Conservation (phyloP, 805 yeast species). For the Zygosaccharomyces gambellarensis region DNA sequence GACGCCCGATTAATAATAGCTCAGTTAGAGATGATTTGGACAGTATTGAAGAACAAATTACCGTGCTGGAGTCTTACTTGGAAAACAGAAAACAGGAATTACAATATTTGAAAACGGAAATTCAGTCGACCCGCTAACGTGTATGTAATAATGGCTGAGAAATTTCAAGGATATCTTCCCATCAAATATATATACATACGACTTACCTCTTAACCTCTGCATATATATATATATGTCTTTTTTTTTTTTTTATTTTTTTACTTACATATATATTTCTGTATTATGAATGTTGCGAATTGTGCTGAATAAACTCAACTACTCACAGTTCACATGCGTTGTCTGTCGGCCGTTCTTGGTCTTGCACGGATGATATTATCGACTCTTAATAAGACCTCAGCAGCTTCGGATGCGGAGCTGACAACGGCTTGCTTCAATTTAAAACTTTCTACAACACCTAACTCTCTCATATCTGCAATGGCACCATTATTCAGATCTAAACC, state of each 20-base stretch:
- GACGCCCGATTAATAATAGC: constrained; percentile 36
- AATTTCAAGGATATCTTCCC: neutral
- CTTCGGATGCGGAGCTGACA: constrained; percentile 94
- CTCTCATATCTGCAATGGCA: constrained; percentile 87
- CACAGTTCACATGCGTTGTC: constrained; percentile 43
- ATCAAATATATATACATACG: neutral
- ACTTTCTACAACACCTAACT: constrained; percentile 86
- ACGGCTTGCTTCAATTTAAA: constrained; percentile 90
- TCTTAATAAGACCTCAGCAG: constrained; percentile 90
- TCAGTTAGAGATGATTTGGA: constrained; percentile 60
- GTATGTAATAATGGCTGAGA: neutral
- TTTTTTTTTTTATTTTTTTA: neutral
- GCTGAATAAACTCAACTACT: neutral
- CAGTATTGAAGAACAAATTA: constrained; percentile 71
- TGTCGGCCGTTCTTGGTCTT: constrained; percentile 93
- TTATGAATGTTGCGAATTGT: neutral
- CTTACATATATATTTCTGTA: neutral
- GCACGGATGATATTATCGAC: constrained; percentile 97
- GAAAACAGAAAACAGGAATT: constrained; percentile 58
- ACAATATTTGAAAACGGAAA: constrained; percentile 42
- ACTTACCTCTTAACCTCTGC: constrained; percentile 1
- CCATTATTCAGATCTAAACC: constrained; percentile 89
- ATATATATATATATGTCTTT: neutral
- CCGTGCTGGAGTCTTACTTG: constrained; percentile 64
- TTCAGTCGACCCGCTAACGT: constrained; percentile 20